Conservation (phyloP, 1,284 basidiomycete species). For the Anthracocystis panici-leucophaei region DNA sequence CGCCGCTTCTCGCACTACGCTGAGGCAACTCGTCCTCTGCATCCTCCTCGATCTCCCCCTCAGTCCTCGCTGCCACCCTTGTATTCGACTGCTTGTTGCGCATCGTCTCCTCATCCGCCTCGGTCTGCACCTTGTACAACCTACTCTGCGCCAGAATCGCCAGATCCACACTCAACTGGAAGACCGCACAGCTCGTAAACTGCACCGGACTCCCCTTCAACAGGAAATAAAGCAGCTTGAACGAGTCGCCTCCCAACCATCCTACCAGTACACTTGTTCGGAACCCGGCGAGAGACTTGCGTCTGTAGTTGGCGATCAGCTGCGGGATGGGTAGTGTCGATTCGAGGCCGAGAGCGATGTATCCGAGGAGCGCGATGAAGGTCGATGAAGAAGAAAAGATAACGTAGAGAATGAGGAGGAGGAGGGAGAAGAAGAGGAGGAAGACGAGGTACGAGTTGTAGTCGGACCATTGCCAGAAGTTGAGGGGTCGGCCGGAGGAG, state of each 20-base stretch:
- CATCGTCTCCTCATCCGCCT: slow-evolving; percentile 50
- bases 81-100: background rate
- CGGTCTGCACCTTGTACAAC: slow-evolving; percentile 65
- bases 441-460: slow-evolving; percentile 82
- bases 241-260: slow-evolving; percentile 69
- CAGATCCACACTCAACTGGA: slow-evolving; percentile 69
- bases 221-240: slow-evolving; percentile 67
- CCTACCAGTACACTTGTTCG: slow-evolving; percentile 79
- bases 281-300: slow-evolving; percentile 84
- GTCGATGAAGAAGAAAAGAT: slow-evolving; percentile 78
- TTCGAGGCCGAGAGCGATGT: slow-evolving; percentile 76
- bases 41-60: slow-evolving; percentile 26
- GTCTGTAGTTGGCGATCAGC: slow-evolving; percentile 74
- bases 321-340: slow-evolving; percentile 66
- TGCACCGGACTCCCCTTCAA: slow-evolving; percentile 42
- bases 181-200: slow-evolving; percentile 53
- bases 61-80: background rate
- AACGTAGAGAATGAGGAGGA: slow-evolving; percentile 71
- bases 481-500: slow-evolving; percentile 73
- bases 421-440: slow-evolving; percentile 77
- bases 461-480: slow-evolving; percentile 86
- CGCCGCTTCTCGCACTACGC: background rate
- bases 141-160: slow-evolving; percentile 65
- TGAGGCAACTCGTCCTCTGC: background rate
- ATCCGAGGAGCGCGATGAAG: slow-evolving; percentile 80